Base-by-base conservation (phyloP, 768 basidiomycete species). In the Leccinum truebloodii region DNA sequence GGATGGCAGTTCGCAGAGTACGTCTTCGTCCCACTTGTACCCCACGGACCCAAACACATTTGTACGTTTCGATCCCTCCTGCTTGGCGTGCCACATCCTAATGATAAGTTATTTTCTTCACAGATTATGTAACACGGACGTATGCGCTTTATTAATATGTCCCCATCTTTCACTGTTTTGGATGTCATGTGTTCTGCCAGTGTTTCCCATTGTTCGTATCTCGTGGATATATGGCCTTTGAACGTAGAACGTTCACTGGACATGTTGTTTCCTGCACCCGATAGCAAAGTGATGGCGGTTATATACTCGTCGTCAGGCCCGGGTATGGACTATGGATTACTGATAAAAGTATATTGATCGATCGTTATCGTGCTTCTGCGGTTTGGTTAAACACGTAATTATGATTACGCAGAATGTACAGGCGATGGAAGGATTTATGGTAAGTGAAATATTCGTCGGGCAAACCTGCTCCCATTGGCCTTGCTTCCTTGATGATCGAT, bases 21-120 rank as follows among this genome's bases (percentile, higher is more conserved):
- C 75, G 24, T 59, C 70, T 2, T 66, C 75, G 7, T 66, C 75
- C 3, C 59, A 70, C 24, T 74, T 71, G 61, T 74, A 69, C 57
- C 64, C 75, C 7, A 54, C 63, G 18, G 74, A 75, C 24, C 59
- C 75, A 6, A 73, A 71, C 53, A 71, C 71, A 58, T 79, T 74
- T 67, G 77, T 72, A 65, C 70, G 76, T 75, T 30, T 37, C 57
- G 8, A 46, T 51, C 3, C 37, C 7, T 55, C 3, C 8, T 6
- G 24, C 30, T 51, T 55, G 50, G 26, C 50, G 20, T 60, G 30
- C 26, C 26, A 28, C 28, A 37, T 44, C 50, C 66, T 71, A 52
- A 70, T 24, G 44, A 18, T 16, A 32, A 32, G 20, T 6, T 10
- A 6, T 51, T 54, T 54, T 41, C 8, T 20, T 44, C n/a, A 59